Evolutionary conservation across 1,139 yeast genomes (phyloP).

Genomic region (Sugiyamaella novakii): DNA sequence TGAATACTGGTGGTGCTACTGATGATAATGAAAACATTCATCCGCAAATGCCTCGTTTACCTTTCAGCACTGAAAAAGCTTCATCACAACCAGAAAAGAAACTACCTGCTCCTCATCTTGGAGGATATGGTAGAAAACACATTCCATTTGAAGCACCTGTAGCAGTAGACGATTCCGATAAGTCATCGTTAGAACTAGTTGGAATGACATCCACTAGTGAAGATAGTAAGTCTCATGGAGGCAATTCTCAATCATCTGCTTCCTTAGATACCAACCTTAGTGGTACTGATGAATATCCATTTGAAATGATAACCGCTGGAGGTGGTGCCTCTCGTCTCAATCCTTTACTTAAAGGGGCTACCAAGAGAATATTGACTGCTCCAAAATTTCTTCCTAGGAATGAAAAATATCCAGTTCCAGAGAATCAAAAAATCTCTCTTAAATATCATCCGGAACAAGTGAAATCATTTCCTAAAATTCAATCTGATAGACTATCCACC

Average conservation of each 20-base stretch:
- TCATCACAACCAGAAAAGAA: background rate
- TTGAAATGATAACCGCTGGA: constrained; percentile 23
- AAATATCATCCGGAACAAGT: constrained; percentile 20
- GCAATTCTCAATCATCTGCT: too few species aligned
- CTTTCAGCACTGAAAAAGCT: too few species aligned
- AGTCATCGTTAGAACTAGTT: too few species aligned
- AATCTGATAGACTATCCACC: constrained; percentile 25
- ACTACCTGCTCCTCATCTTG: constrained; percentile 10
- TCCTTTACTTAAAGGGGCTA: background rate
- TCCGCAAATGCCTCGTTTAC: too few species aligned
- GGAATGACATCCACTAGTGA: too few species aligned
- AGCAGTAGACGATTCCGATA: too few species aligned
- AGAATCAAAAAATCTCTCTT: constrained; percentile 10
- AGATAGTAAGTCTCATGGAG: too few species aligned
- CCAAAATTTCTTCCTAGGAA: constrained; percentile 29
- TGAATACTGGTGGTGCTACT: background rate
- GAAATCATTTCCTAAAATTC: constrained; percentile 24
- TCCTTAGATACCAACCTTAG: too few species aligned
- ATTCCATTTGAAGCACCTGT: constrained; percentile 1
- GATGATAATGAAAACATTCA: too few species aligned
- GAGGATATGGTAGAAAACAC: constrained; percentile 1
- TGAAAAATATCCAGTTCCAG: constrained; percentile 32
- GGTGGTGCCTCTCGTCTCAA: constrained; percentile 22
- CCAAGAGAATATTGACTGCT: constrained; percentile 5
- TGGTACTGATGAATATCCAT: constrained; percentile 2